Conservation (phyloP, 331 rosid genomes). For the Stylosanthes scabra region DNA sequence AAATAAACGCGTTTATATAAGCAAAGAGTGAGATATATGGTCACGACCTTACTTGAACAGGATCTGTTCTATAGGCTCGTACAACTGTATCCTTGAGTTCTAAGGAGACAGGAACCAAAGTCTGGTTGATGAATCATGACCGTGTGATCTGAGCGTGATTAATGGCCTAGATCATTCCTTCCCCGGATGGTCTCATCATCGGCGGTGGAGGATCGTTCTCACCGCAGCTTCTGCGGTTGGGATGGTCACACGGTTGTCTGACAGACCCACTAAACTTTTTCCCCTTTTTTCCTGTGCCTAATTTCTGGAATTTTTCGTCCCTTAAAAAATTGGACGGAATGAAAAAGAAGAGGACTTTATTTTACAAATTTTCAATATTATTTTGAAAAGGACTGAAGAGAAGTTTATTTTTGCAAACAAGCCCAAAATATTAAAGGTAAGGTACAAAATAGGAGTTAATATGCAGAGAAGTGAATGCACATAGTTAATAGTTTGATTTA, state of each 20-base stretch:
- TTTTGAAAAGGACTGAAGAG: no score
- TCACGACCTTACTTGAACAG: constrained; percentile 42
- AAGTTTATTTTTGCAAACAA: not conserved
- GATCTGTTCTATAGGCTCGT: constrained; percentile 42
- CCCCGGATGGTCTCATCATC: no score
- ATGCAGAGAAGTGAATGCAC: no score
- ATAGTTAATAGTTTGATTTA: not conserved
- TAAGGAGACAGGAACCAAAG: constrained; percentile 20
- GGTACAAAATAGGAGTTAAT: not conserved
- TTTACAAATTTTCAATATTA: no score
- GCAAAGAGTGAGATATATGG: not conserved
- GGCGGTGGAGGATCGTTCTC: no score
- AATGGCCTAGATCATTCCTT: no score
- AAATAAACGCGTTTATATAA: not conserved
- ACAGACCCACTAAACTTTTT: not conserved
- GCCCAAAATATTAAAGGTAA: not conserved
- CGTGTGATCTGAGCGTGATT: constrained; percentile 32
- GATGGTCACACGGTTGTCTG: constrained; percentile 32
- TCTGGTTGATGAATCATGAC: constrained; percentile 24
- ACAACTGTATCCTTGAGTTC: constrained; percentile 28
- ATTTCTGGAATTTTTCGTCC: no score
- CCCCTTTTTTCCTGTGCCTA: not conserved
- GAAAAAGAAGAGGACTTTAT: no score
- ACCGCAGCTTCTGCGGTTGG: no score
- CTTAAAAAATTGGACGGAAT: no score